Conservation (phyloP, 176 grass and related monocot genomes). For the Triticum timopheevii region DNA sequence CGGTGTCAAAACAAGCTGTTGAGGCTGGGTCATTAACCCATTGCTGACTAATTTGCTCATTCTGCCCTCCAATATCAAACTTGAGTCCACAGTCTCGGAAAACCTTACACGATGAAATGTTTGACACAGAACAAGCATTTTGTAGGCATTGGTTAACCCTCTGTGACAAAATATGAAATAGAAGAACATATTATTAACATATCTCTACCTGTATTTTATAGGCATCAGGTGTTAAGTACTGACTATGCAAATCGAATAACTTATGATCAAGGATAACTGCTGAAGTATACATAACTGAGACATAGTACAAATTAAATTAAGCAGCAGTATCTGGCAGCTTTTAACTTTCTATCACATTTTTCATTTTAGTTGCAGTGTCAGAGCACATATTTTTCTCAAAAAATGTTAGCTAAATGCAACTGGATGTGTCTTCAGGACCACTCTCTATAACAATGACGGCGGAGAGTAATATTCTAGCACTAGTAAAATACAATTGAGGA, state of each 20-base stretch:
- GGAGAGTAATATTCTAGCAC: neutral
- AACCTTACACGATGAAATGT: constrained; percentile 34
- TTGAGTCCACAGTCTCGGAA: constrained; percentile 75
- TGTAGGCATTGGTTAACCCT: constrained; percentile 93
- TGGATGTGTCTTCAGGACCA: neutral
- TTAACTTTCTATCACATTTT: neutral
- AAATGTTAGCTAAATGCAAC: neutral
- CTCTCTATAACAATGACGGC: neutral
- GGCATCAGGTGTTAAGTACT: neutral
- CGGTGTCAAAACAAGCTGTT: constrained; percentile 53
- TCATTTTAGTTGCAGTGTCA: neutral
- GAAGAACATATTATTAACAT: no score
- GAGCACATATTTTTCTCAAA: neutral
- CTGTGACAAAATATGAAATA: constrained; percentile 48
- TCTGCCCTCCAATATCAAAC: neutral
- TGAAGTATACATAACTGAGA: neutral
- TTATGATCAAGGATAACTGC: neutral
- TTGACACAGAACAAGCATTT: constrained; percentile 50
- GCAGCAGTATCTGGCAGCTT: neutral
- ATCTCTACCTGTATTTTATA: neutral
- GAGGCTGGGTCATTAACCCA: constrained; percentile 54
- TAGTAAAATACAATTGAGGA: constrained; percentile 5
- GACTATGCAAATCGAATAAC: neutral
- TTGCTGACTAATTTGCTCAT: constrained; percentile 22
- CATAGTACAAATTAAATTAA: neutral